phyloP scores from a whole-genome alignment of 305 asterid genomes.

The Plantago lanceolata region DNA sequence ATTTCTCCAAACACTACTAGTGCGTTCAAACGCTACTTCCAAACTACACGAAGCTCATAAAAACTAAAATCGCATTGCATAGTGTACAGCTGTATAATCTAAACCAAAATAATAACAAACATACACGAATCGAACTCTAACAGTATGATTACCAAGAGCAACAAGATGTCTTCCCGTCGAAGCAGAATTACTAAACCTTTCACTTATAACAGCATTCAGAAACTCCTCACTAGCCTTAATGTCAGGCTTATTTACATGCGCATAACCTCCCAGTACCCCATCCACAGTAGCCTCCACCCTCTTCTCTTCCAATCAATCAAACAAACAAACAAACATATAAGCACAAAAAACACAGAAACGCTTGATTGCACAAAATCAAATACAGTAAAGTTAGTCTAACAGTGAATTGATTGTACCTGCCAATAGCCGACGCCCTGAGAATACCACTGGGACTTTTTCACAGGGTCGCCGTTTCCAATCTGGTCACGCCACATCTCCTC shows the following conservation, averaged over 20 bases:
- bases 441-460: conserved; percentile 84
- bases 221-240: conserved; percentile 71
- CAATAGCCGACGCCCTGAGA: conserved; percentile 73
- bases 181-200: conserved; percentile 57
- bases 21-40: background rate
- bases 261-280: conserved; percentile 93
- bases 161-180: conserved; percentile 53
- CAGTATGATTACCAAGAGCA: conserved; percentile 75
- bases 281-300: conserved; percentile 90
- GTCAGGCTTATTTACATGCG: conserved; percentile 73
- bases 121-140: too few relatives aligned
- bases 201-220: conserved; percentile 56
- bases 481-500: conserved; percentile 97
- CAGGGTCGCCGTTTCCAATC: conserved; percentile 63
- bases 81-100: too few relatives aligned
- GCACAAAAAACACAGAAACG: background rate
- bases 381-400: background rate
- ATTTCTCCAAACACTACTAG: too few relatives aligned
- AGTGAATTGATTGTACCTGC: conserved; percentile 40
- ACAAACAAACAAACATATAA: background rate
- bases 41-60: background rate
- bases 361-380: background rate
- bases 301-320: conserved; percentile 42
- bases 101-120: too few relatives aligned
- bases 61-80: background rate